phyloP scores from a whole-genome alignment of 192 early-diverging fungal species.

The Spinellus fusiger region DNA sequence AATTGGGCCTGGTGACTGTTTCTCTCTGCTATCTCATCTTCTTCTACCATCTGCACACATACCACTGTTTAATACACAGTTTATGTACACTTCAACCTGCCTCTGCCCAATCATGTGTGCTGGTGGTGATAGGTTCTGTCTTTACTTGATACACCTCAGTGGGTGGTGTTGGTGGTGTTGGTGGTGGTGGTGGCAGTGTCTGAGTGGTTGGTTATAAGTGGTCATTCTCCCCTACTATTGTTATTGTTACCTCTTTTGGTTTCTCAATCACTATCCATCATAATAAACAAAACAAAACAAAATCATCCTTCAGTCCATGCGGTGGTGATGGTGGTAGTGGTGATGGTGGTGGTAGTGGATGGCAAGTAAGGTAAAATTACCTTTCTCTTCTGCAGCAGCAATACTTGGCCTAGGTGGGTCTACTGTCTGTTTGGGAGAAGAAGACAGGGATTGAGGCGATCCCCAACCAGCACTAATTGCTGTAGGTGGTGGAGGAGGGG shows the following conservation, averaged over 20 bases:
- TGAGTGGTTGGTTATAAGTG: too few relatives aligned
- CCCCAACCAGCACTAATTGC: conserved; percentile 22
- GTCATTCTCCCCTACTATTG: too few relatives aligned
- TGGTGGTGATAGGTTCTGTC: background rate
- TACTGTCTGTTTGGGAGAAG: conserved; percentile 1
- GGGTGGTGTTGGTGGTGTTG: conserved; percentile 1
- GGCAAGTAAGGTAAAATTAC: too few relatives aligned
- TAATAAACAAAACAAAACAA: too few relatives aligned
- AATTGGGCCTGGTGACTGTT: conserved; percentile 7
- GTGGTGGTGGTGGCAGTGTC: background rate
- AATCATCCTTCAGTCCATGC: too few relatives aligned
- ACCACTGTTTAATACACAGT: too few relatives aligned
- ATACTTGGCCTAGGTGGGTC: background rate
- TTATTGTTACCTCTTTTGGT: too few relatives aligned
- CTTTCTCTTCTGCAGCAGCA: background rate
- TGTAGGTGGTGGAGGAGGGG: conserved; percentile 11
- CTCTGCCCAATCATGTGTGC: background rate
- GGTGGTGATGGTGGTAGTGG: background rate
- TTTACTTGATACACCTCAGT: background rate
- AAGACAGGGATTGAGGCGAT: conserved; percentile 4
- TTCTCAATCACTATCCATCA: too few relatives aligned
- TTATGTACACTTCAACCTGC: too few relatives aligned
- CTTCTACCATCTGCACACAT: conserved; percentile 28
- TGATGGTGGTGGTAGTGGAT: too few relatives aligned
- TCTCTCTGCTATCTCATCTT: conserved; percentile 31